A percentile compares a stretch with the other conserved stretches of the same genome.
Evolutionary conservation across 1,284 basidiomycete genomes (phyloP).

Genomic region (Agroathelia rolfsii): DNA sequence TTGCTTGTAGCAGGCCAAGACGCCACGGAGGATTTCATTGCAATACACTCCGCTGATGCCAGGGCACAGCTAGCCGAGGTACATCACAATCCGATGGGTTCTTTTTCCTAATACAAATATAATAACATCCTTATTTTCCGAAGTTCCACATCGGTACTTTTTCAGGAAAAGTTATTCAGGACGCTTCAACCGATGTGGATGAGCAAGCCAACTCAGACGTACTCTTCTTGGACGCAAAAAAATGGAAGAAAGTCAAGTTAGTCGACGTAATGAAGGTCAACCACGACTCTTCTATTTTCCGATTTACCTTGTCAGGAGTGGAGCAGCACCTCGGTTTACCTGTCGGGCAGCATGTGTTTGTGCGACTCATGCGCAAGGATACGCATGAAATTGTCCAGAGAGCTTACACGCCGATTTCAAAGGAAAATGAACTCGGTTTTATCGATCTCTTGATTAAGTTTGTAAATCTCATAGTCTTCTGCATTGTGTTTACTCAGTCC

Average conservation of each 20-base stretch:
- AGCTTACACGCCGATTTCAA: constrained; percentile 56
- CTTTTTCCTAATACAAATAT: not conserved
- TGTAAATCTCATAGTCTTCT: constrained; percentile 5
- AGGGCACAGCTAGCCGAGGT: constrained; percentile 37
- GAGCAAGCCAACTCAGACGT: constrained; percentile 13
- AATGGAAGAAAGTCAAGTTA: constrained; percentile 43
- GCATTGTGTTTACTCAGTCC: not conserved
- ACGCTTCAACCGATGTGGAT: constrained; percentile 9
- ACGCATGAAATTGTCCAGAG: constrained; percentile 39
- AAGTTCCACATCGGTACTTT: constrained; percentile 37
- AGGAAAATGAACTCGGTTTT: constrained; percentile 31
- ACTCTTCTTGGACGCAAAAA: constrained; percentile 37
- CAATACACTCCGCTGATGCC: constrained; percentile 44
- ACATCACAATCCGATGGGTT: constrained; percentile 9
- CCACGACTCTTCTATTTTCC: constrained; percentile 43
- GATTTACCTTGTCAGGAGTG: constrained; percentile 36
- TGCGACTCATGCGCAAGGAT: constrained; percentile 33
- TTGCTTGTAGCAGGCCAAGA: constrained; percentile 52
- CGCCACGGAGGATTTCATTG: constrained; percentile 54
- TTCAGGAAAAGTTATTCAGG: constrained; percentile 1
- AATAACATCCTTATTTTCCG: constrained; percentile 9
- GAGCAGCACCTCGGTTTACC: constrained; percentile 49
- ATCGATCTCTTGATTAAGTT: constrained; percentile 52
- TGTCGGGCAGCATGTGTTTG: constrained; percentile 54
- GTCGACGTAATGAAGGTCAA: constrained; percentile 29